phyloP scores from a whole-genome alignment of 2,329 filamentous ascomycete species.

The Juglanconis juglandina region DNA sequence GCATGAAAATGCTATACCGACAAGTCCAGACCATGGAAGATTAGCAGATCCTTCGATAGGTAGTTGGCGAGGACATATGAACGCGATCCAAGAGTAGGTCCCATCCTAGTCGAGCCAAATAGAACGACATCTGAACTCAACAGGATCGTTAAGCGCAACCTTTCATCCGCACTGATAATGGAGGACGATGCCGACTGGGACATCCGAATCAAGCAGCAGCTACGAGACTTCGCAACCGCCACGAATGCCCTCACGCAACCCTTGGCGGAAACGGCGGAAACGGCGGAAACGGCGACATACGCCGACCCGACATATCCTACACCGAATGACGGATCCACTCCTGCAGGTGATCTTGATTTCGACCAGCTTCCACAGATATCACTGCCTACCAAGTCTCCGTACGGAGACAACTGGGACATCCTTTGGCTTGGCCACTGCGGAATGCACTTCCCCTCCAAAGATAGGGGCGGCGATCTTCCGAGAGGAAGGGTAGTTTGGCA shows the following conservation, averaged over 20 bases:
- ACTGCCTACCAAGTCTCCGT: conserved; percentile 33
- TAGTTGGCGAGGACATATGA: conserved; percentile 40
- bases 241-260: conserved; percentile 21
- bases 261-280: conserved; percentile 11
- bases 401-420: conserved; percentile 50
- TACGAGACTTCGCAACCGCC: conserved; percentile 28
- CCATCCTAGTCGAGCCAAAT: conserved; percentile 16
- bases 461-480: conserved; percentile 18
- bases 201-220: conserved; percentile 36
- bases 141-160: conserved; percentile 35
- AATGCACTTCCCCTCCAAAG: conserved; percentile 28
- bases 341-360: conserved; percentile 13
- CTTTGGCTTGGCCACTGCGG: conserved; percentile 51
- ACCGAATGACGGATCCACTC: conserved; percentile 6
- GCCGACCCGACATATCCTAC: conserved; percentile 27
- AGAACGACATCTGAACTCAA: not conserved
- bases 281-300: conserved; percentile 11
- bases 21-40: conserved; percentile 28
- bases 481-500: conserved; percentile 29
- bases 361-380: conserved; percentile 17
- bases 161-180: conserved; percentile 38
- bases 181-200: conserved; percentile 49
- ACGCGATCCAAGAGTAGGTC: conserved; percentile 28
- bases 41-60: conserved; percentile 28
- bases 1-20: conserved; percentile 34